Evolutionary conservation across 148 eudicot species (phyloP).

Genomic region (Fagopyrum esculentum): DNA sequence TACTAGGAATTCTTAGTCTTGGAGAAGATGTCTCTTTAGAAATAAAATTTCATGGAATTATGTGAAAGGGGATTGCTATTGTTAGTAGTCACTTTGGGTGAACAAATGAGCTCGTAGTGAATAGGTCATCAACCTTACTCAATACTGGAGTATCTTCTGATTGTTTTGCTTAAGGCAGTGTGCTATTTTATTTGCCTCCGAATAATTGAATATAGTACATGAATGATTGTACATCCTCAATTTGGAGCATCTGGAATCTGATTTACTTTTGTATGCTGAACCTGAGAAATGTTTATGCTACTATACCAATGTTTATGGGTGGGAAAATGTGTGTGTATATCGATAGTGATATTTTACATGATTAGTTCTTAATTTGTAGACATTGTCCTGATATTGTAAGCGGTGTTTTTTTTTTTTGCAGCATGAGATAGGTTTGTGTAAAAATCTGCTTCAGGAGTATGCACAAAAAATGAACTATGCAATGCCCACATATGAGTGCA

Average conservation of each 20-base stretch:
- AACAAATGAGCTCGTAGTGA: neutral
- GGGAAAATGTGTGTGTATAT: neutral
- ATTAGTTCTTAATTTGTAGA: neutral
- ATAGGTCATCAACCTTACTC: neutral
- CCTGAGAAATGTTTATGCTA: neutral
- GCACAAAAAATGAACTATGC: constrained; percentile 98
- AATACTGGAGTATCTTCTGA: neutral
- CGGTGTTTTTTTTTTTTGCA: constrained; percentile 23
- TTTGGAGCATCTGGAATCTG: neutral
- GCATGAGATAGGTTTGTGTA: constrained; percentile 97
- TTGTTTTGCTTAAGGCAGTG: neutral
- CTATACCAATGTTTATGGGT: neutral
- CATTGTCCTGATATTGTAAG: neutral
- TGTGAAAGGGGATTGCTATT: neutral
- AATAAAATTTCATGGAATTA: neutral
- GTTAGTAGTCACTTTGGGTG: neutral
- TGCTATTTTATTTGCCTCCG: neutral
- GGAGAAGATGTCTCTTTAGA: neutral
- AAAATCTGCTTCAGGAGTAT: constrained; percentile 87
- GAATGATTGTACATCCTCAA: neutral
- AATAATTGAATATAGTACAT: neutral
- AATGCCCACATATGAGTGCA: constrained; percentile 53
- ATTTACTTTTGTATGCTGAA: neutral
- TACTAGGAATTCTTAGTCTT: neutral
- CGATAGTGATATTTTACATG: neutral